Evolutionary conservation across 768 basidiomycete genomes (phyloP).

Genomic region (Pleurotus citrinopileatus): DNA sequence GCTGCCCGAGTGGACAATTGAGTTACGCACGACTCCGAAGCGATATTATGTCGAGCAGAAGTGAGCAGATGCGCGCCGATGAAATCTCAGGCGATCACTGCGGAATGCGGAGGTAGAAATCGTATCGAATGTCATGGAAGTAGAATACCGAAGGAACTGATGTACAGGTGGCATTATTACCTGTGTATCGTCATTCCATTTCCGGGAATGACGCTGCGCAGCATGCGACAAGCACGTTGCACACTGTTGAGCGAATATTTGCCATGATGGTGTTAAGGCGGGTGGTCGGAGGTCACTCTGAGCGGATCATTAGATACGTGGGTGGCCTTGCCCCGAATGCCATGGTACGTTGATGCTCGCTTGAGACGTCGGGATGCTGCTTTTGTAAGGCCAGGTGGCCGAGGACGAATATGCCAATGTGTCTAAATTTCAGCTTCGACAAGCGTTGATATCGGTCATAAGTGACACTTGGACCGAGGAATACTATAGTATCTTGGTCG

Average conservation of each 20-base stretch:
- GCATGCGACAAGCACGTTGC: conserved; percentile 3
- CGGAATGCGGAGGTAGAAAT: conserved; percentile 9
- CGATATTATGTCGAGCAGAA: no score
- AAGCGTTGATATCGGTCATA: conserved; percentile 3
- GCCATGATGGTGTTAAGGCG: conserved; percentile 8
- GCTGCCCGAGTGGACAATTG: no score
- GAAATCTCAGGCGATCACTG: neutral
- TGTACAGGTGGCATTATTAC: neutral
- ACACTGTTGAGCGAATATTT: neutral
- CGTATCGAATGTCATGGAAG: conserved; percentile 4
- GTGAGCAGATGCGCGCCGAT: no score
- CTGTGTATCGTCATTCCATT: conserved; percentile 3
- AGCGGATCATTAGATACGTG: neutral
- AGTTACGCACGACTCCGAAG: no score
- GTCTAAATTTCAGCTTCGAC: neutral
- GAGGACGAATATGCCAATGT: neutral
- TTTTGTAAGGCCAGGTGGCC: neutral
- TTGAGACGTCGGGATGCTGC: neutral
- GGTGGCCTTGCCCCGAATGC: neutral
- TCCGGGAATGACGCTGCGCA: conserved; percentile 1
- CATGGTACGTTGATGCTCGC: neutral
- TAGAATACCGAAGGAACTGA: conserved; percentile 1
- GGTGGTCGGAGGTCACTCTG: neutral
- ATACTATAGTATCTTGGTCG: neutral
- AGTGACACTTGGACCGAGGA: conserved; percentile 1